Percentiles rank a stretch among this genome's conserved stretches.
Evolutionary conservation across 768 basidiomycete species (phyloP).

Genomic region (Lyophyllum shimeji): DNA sequence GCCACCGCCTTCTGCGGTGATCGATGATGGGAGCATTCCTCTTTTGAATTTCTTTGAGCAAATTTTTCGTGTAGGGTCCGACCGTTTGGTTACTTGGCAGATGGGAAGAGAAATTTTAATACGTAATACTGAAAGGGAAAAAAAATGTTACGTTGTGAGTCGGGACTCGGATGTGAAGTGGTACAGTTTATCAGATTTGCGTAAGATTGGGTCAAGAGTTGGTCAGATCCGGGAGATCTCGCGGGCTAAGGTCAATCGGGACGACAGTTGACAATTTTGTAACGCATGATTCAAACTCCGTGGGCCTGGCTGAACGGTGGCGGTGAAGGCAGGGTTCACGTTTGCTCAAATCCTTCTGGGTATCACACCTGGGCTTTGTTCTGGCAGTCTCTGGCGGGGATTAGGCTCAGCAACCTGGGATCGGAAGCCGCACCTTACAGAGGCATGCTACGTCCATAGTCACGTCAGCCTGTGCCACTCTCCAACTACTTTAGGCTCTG

Average conservation of each 20-base stretch:
- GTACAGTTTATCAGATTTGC: neutral
- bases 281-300: slow-evolving; percentile 7
- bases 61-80: neutral
- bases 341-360: neutral
- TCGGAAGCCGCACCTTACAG: slow-evolving; percentile 2
- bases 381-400: neutral
- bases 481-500: neutral
- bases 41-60: neutral
- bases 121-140: neutral
- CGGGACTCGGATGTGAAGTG: neutral
- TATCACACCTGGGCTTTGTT: neutral
- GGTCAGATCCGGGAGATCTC: slow-evolving; percentile 10
- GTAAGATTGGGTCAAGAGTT: slow-evolving; percentile 5
- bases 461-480: neutral
- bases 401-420: slow-evolving; percentile 1
- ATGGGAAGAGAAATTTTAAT: neutral
- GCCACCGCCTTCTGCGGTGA: slow-evolving; percentile 4
- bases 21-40: neutral
- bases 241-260: neutral
- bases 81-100: neutral
- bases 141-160: neutral
- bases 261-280: neutral
- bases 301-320: slow-evolving; percentile 11
- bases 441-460: neutral
- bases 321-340: slow-evolving; percentile 2